A percentile compares a stretch with the other conserved stretches of the same genome.
Evolutionary conservation across 2,329 filamentous ascomycete species (phyloP).

Genomic region (Calonectria honghensis): DNA sequence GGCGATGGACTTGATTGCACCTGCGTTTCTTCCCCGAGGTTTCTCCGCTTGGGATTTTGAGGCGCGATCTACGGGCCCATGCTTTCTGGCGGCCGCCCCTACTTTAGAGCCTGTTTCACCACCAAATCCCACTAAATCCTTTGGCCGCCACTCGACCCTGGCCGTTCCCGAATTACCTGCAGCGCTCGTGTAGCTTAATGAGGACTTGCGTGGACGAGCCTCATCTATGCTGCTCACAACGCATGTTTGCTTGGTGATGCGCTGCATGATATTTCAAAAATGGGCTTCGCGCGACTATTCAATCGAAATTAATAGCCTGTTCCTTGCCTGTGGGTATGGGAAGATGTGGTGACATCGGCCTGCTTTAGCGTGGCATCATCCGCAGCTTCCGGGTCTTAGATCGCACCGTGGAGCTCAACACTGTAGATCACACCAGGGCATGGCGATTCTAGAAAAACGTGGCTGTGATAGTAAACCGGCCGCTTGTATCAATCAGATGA

Average conservation of each 20-base stretch:
- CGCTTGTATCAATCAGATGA: background rate
- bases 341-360: background rate
- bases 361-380: background rate
- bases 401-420: background rate
- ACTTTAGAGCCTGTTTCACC: constrained; percentile 21
- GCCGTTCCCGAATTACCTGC: constrained; percentile 15
- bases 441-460: background rate
- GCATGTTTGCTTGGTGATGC: background rate
- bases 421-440: too few species aligned
- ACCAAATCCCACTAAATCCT: constrained; percentile 18
- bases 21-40: background rate
- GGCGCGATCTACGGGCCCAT: background rate
- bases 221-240: background rate
- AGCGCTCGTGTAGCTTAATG: constrained; percentile 13
- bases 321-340: background rate
- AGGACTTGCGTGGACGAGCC: background rate
- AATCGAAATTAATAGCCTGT: background rate
- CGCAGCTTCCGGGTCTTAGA: too few species aligned
- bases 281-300: background rate
- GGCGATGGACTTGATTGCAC: background rate
- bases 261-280: background rate
- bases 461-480: background rate
- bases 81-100: constrained; percentile 13
- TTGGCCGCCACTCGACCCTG: constrained; percentile 10
- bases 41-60: background rate